Evolutionary conservation across 768 basidiomycete genomes (phyloP), one percentile per base, ranked within the genome.

Genomic region (Mycena capillaripes): DNA sequence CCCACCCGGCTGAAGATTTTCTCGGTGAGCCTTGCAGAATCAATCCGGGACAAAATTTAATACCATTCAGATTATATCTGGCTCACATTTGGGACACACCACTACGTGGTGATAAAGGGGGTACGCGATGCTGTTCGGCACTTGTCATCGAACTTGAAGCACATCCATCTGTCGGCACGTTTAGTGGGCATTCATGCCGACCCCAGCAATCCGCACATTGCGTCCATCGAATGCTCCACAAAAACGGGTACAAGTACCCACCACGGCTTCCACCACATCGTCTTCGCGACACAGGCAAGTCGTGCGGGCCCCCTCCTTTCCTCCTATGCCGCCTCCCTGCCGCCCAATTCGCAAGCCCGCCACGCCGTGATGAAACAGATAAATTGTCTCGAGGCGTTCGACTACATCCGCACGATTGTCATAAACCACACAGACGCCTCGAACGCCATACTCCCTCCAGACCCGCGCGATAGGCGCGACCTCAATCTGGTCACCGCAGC

Each of bases 231-330:
- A 30, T 88, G 84, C 61, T 67, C 78, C 42, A 79, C 79, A 46
- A 71, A 78, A 25, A 77, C 79, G 21, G 78, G 81, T 6, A 44
- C 73, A 12, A 73, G 66, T 21, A 78, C 80, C 2, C 80, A 84
- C 72, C 40, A 75, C 8, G 91, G 89, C 9, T 94, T 94, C 76
- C 86, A 89, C 58, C 91, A 92, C 77, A 81, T 96, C 68, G 81
- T 95, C 8, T 85, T 95, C 58, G 93, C 92, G 7, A 95, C 94
- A 0, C 93, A 94, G 78, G 93, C 93, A 8, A 88, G 88, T 57
- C 87, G 89, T 32, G 93, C 92, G 17, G 80, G 84, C 17, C 84
- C 85, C 7, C 81, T 95, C 6, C 80, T 95, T 17, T 78, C 81
- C 0, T 84, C 84, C 0, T 91, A 90, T 72, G 78, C 81, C 2